Conservation (phyloP, 148 eudicot species). For the Pouteria glomerata region DNA sequence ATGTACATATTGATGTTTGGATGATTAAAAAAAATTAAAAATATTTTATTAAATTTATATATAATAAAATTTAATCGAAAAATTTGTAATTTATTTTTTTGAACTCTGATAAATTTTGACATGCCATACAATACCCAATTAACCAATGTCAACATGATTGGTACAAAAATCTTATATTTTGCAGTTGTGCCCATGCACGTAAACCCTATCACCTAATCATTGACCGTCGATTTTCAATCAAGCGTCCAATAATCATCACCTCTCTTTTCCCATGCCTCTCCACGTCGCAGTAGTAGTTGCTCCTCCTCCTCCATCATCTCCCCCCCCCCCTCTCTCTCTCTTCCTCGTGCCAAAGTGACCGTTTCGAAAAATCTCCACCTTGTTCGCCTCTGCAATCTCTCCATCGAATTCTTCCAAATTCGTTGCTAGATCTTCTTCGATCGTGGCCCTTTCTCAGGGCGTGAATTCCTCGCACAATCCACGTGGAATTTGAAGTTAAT, state of each 20-base stretch:
- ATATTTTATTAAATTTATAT: too few relatives aligned
- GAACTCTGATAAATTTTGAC: too few relatives aligned
- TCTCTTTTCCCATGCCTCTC: not conserved
- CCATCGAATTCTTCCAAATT: constrained; percentile 9
- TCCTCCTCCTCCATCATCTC: not conserved
- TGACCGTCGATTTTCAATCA: constrained; percentile 3
- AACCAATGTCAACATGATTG: too few relatives aligned
- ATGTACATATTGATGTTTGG: too few relatives aligned
- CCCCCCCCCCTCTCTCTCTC: constrained; percentile 2
- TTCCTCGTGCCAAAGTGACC: not conserved
- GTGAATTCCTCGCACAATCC: constrained; percentile 7
- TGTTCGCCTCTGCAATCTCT: constrained; percentile 6
- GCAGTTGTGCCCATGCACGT: constrained; percentile 12
- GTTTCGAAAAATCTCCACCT: constrained; percentile 16
- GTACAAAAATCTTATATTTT: too few relatives aligned
- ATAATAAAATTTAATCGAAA: too few relatives aligned
- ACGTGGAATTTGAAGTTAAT: constrained; percentile 6
- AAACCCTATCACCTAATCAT: constrained; percentile 6
- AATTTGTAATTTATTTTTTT: too few relatives aligned
- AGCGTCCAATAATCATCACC: constrained; percentile 1
- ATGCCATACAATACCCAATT: too few relatives aligned
- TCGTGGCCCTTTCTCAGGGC: not conserved
- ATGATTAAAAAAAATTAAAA: too few relatives aligned
- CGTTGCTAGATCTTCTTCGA: constrained; percentile 19
- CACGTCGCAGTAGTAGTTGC: constrained; percentile 1